A percentile compares a stretch with the other conserved stretches of the same genome.
phyloP scores from a whole-genome alignment of 2,329 filamentous ascomycete species.

The Fusarium albosuccineum region DNA sequence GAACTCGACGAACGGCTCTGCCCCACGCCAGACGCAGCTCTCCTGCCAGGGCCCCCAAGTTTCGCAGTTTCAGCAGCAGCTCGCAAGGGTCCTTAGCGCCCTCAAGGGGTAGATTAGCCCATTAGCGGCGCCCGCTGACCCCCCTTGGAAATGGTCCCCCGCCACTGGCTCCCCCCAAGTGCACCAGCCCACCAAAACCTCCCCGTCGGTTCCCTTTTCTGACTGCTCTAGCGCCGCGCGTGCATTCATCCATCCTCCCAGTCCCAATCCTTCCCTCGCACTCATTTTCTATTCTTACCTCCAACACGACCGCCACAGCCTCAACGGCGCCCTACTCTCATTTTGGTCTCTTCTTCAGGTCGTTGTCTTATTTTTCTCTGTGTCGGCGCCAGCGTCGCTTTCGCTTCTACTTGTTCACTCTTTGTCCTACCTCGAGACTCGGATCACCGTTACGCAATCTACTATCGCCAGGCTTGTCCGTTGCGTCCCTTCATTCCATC shows the following conservation, averaged over 20 bases:
- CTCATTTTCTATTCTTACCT: slow-evolving; percentile 1
- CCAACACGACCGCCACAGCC: slow-evolving; percentile 26
- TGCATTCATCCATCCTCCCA: neutral
- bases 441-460: neutral
- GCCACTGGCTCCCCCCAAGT: slow-evolving; percentile 17
- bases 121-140: slow-evolving; percentile 32
- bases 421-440: slow-evolving; percentile 1
- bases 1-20: neutral
- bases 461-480: neutral
- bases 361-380: slow-evolving; percentile 13
- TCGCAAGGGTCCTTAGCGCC: slow-evolving; percentile 26
- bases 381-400: slow-evolving; percentile 37
- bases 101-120: slow-evolving; percentile 39
- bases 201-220: slow-evolving; percentile 18
- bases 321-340: slow-evolving; percentile 23
- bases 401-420: slow-evolving; percentile 8
- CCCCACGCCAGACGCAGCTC: slow-evolving; percentile 7
- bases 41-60: slow-evolving; percentile 26
- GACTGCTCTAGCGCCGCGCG: slow-evolving; percentile 11
- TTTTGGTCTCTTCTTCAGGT: slow-evolving; percentile 2
- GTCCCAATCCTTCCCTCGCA: slow-evolving; percentile 1
- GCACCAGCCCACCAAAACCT: slow-evolving; percentile 1
- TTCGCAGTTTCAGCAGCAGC: slow-evolving; percentile 42
- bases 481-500: slow-evolving; percentile 28
- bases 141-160: slow-evolving; percentile 17